Conservation (phyloP, 2,329 filamentous ascomycete species). For the Aspergillus cejpii region DNA sequence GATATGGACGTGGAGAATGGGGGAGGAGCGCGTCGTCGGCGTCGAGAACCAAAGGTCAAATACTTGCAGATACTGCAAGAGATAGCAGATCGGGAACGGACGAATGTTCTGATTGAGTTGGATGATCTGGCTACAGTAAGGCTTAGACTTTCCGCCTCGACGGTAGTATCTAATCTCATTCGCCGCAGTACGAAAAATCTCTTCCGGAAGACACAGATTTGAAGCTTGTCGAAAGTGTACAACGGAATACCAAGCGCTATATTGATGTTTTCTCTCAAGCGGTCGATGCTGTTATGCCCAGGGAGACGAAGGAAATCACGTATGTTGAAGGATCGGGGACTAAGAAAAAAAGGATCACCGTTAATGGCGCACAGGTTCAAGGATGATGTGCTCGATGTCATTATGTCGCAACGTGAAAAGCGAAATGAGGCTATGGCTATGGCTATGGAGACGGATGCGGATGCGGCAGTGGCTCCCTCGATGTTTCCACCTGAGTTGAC, state of each 20-base stretch:
- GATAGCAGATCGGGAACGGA: slow-evolving; percentile 69
- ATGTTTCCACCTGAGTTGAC: slow-evolving; percentile 90
- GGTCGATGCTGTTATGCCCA: slow-evolving; percentile 78
- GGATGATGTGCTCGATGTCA: slow-evolving; percentile 91
- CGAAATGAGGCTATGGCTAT: slow-evolving; percentile 71
- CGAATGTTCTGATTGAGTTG: slow-evolving; percentile 78
- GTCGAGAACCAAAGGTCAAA: slow-evolving; percentile 63
- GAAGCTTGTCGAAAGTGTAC: slow-evolving; percentile 66
- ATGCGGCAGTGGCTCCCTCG: slow-evolving; percentile 60
- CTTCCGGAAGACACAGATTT: slow-evolving; percentile 63
- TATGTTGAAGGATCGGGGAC: slow-evolving; percentile 42
- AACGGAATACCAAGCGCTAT: slow-evolving; percentile 89
- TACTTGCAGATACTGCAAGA: slow-evolving; percentile 84
- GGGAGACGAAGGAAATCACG: slow-evolving; percentile 69
- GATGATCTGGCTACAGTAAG: slow-evolving; percentile 73
- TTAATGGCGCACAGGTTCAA: slow-evolving; percentile 63
- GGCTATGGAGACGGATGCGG: slow-evolving; percentile 58
- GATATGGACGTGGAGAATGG: slow-evolving; percentile 57
- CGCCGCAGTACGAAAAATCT: slow-evolving; percentile 63
- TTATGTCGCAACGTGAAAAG: slow-evolving; percentile 84
- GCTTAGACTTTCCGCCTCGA: neutral
- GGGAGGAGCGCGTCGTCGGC: slow-evolving; percentile 45
- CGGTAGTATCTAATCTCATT: slow-evolving; percentile 3
- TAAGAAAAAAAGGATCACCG: neutral
- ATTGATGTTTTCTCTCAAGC: slow-evolving; percentile 85